Evolutionary conservation across 2,329 filamentous ascomycete species (phyloP).

Genomic region (Colletotrichum sp.): DNA sequence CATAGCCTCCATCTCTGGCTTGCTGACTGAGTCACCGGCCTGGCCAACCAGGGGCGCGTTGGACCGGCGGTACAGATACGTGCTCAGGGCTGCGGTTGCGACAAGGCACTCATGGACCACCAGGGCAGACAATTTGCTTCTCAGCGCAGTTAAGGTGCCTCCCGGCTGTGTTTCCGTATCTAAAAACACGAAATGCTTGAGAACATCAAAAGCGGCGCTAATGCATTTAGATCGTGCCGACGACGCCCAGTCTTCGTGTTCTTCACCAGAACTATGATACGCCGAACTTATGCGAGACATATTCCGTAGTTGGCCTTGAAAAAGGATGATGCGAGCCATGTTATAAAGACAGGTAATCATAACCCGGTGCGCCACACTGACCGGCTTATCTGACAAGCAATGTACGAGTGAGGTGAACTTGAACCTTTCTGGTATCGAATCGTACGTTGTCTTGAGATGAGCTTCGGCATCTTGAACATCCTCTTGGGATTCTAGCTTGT

Average conservation of each 20-base stretch:
- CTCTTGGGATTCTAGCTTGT: too few relatives aligned
- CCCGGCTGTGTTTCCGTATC: not conserved
- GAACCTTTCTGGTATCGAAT: rapidly evolving
- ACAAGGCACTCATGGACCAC: not conserved
- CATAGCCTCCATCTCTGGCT: too few relatives aligned
- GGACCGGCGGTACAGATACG: rapidly evolving
- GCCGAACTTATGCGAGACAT: too few relatives aligned
- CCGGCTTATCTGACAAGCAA: not conserved
- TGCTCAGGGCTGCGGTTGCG: too few relatives aligned
- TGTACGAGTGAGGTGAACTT: not conserved
- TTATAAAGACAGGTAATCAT: not conserved
- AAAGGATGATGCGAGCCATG: rapidly evolving
- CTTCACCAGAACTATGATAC: too few relatives aligned
- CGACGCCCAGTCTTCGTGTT: rapidly evolving
- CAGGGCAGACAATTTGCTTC: rapidly evolving
- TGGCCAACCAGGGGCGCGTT: too few relatives aligned
- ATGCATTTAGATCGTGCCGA: not conserved
- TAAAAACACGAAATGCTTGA: rapidly evolving
- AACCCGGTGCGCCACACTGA: not conserved
- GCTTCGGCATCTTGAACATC: too few relatives aligned
- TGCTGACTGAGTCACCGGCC: too few relatives aligned
- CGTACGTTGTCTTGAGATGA: not conserved
- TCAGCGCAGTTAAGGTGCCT: rapidly evolving
- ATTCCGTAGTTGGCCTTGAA: rapidly evolving
- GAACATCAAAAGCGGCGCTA: rapidly evolving